Evolutionary conservation across 2,329 filamentous ascomycete genomes (phyloP).

Genomic region (Diaporthe sp.): DNA sequence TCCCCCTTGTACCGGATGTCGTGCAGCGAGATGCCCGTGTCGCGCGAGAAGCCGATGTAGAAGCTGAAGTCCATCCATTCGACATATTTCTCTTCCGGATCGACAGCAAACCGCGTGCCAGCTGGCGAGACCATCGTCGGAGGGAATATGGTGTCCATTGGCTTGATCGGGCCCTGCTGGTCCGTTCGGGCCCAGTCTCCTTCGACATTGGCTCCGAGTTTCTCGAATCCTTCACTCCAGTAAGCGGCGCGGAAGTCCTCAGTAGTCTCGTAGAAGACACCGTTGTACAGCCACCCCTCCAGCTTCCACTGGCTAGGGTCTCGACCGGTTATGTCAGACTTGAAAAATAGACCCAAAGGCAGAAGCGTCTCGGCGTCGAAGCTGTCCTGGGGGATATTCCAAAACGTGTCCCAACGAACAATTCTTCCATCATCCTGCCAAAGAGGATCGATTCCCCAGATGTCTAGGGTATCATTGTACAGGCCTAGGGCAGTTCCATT

Average conservation of each 20-base stretch:
- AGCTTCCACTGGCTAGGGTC: constrained; percentile 62
- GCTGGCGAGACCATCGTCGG: constrained; percentile 51
- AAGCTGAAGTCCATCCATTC: constrained; percentile 64
- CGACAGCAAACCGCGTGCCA: constrained; percentile 54
- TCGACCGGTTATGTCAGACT: constrained; percentile 59
- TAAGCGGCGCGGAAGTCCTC: constrained; percentile 58
- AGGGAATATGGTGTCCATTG: constrained; percentile 49
- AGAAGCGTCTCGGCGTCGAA: constrained; percentile 56
- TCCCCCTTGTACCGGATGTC: constrained; percentile 66
- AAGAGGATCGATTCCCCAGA: constrained; percentile 54
- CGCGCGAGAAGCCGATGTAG: constrained; percentile 59
- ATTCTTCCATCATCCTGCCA: constrained; percentile 53
- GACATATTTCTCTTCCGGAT: constrained; percentile 55
- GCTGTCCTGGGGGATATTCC: constrained; percentile 48
- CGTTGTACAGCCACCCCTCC: constrained; percentile 64
- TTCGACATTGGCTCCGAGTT: constrained; percentile 57
- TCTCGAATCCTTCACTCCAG: constrained; percentile 54
- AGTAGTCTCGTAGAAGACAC: constrained; percentile 61
- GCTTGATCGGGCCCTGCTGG: constrained; percentile 48
- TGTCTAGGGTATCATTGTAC: constrained; percentile 53
- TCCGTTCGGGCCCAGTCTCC: constrained; percentile 58
- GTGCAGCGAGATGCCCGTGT: constrained; percentile 60
- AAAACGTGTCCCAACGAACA: constrained; percentile 60
- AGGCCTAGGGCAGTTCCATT: constrained; percentile 50
- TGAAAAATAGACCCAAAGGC: constrained; percentile 56